Evolutionary conservation across 2,329 filamentous ascomycete genomes (phyloP), one percentile per base, ranked within the genome.

Genomic region (Cercospora citrullina): DNA sequence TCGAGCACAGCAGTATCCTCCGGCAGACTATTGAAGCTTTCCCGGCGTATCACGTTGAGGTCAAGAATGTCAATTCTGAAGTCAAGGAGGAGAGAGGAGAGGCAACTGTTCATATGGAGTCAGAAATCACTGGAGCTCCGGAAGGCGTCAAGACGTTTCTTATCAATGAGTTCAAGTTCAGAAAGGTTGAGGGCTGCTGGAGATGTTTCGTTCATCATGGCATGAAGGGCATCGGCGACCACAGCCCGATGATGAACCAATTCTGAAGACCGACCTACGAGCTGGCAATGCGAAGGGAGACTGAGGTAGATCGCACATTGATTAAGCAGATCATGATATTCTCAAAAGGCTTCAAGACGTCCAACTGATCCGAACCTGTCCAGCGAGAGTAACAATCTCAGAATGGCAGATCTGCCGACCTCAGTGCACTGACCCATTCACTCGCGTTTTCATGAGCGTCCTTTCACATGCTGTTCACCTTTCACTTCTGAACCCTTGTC

Each of bases 121-220:
- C 51, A 3, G 67, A 68, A 30, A 60, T 68, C 16, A 68, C 67
- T 4, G 67, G 67, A 26, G 67, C 63, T 7, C 63, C 67, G 16
- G 21, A 31, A 14, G 61, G 55, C 12, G 64, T 65, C 2, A 64
- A 57, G 48, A 63, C 63, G 58, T 55, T 61, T 21, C 39, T 68
- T 42, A 68, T 68, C 14, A 69, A 70, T 26, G 68, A 70, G 31
- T 68, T 68, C 16, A 63, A 63, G 12, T 70, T 62, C n/a, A 60
- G 51, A 21, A 63, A 57, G 10, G 59, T 68, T 14, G 60, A 68
- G 9, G 63, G 62, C 5, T 63, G 39, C 3, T 66, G 65, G 68
- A 62, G 62, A 31, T 69, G 68, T 60, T 21, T 59, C 21, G 26
- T 60, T 18, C 67, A 69, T 67, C 64, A 64, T 64, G 67, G 42